phyloP scores from a whole-genome alignment of 345 rosid genomes.

The Cardamine chenopodiifolia region DNA sequence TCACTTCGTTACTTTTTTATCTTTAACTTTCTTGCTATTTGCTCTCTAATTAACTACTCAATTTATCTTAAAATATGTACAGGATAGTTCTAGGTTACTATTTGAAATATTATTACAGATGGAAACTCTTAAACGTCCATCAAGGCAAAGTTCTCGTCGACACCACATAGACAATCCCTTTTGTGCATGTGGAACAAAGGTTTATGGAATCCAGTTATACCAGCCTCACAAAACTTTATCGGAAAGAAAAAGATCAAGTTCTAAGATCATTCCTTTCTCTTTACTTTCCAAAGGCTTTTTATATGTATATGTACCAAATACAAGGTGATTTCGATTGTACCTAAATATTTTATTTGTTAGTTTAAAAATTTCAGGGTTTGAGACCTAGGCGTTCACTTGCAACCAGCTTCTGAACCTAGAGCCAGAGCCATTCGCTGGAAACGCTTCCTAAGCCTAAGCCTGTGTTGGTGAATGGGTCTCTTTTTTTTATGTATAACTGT shows the following conservation, averaged over 20 bases:
- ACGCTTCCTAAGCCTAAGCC: background rate
- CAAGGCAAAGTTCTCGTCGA: background rate
- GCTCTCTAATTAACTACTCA: background rate
- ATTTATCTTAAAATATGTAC: background rate
- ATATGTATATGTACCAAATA: too few species aligned
- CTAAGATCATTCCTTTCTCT: background rate
- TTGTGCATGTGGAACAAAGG: background rate
- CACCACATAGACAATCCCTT: background rate
- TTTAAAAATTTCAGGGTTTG: too few species aligned
- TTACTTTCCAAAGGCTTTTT: too few species aligned
- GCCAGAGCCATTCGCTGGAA: background rate
- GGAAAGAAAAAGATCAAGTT: background rate
- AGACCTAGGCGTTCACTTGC: background rate
- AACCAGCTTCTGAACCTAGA: background rate
- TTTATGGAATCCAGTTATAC: background rate
- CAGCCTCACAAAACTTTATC: background rate
- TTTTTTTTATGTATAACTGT: background rate
- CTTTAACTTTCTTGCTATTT: background rate
- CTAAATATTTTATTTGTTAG: background rate
- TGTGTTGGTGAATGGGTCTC: background rate
- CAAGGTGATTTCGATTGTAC: background rate
- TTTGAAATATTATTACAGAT: background rate
- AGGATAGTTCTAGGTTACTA: background rate
- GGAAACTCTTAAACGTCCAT: background rate
- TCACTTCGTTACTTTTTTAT: background rate